Evolutionary conservation across 2,329 filamentous ascomycete species (phyloP).

Genomic region (Fusarium sulawesiense): DNA sequence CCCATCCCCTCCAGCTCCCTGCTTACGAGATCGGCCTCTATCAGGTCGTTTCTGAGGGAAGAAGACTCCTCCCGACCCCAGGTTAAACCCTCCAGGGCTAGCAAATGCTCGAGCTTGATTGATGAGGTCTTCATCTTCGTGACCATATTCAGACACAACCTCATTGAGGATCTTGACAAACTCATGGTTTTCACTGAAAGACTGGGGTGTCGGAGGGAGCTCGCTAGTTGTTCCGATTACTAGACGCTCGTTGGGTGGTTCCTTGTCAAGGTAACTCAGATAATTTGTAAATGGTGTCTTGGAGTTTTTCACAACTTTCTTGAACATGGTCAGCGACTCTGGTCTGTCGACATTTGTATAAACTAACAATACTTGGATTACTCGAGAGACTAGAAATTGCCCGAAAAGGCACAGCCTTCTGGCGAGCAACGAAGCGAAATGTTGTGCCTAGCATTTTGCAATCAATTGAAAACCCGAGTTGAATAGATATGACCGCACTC

Average conservation of each 20-base stretch:
- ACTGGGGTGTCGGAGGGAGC: slow-evolving; percentile 70
- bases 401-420: slow-evolving; percentile 44
- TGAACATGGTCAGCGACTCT: slow-evolving; percentile 26
- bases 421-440: slow-evolving; percentile 41
- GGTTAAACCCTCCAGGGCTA: slow-evolving; percentile 64
- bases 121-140: slow-evolving; percentile 65
- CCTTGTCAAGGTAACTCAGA: slow-evolving; percentile 69
- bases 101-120: slow-evolving; percentile 71
- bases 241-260: slow-evolving; percentile 64
- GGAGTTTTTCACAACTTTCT: slow-evolving; percentile 70
- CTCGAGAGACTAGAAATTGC: slow-evolving; percentile 60
- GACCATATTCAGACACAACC: slow-evolving; percentile 66
- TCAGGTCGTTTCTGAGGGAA: slow-evolving; percentile 57
- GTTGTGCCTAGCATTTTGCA: slow-evolving; percentile 44
- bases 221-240: slow-evolving; percentile 69
- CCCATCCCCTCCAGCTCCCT: slow-evolving; percentile 57
- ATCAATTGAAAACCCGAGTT: slow-evolving; percentile 13
- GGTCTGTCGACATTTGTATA: neutral
- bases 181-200: slow-evolving; percentile 68
- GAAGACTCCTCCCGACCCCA: slow-evolving; percentile 64
- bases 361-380: slow-evolving; percentile 66
- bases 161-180: slow-evolving; percentile 71
- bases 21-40: slow-evolving; percentile 49
- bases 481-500: neutral
- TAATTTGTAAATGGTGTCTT: slow-evolving; percentile 60